Base-by-base conservation (phyloP, 306 rosid genomes). In the Cotoneaster glaucophyllus region DNA sequence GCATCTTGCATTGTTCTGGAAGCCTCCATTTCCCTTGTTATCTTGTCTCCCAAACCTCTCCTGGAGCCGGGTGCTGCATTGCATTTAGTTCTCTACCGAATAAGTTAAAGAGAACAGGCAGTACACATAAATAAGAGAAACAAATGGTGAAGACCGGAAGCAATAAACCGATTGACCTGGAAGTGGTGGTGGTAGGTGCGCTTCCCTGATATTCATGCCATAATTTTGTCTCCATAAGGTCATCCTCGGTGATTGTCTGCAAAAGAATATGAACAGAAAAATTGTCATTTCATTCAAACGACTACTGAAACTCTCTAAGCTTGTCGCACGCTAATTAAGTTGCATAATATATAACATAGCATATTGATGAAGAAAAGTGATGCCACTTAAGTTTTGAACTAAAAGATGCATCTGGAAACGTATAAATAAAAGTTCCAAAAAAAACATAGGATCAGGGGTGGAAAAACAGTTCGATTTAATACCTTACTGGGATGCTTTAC, bases 401-500 rank as follows among this genome's bases (percentile, higher is more conserved):
- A 19, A 8, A 54, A 54, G 10, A 21, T 21, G 61, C 61, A 21
- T 7, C 61, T 21, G 11, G 9, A 52, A 52, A 52, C 18, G 57
- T 52, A 52, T 52, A 15, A 52, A 52, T 52, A 15, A 52, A 8
- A 52, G 18, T 52, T 2, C 57, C 8, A 18, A 18, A 18, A 52
- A 48, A 41, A 41, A 41, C 44, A 9, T 41, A 41, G 11, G 44
- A 10, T 41, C 12, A 41, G 44, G 17, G 56, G 56, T 6, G 7
- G 12, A 41, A 41, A 41, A 41, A 41, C 12, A 58, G 39, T 4
- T 26, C 4, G 31, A 41, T 41, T 41, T 15, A 6, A 50, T 86
- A 88, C 92, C 90, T 81, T 80, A 0, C 25, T 6, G 0, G 96
- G 89, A 63, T 69, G 37, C 0, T 37, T 32, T 0, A 85, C 79